A percentile compares a stretch with the other conserved stretches of the same genome.
phyloP scores from a whole-genome alignment of 2,329 filamentous ascomycete genomes.

The Beauveria rudraprayagi region DNA sequence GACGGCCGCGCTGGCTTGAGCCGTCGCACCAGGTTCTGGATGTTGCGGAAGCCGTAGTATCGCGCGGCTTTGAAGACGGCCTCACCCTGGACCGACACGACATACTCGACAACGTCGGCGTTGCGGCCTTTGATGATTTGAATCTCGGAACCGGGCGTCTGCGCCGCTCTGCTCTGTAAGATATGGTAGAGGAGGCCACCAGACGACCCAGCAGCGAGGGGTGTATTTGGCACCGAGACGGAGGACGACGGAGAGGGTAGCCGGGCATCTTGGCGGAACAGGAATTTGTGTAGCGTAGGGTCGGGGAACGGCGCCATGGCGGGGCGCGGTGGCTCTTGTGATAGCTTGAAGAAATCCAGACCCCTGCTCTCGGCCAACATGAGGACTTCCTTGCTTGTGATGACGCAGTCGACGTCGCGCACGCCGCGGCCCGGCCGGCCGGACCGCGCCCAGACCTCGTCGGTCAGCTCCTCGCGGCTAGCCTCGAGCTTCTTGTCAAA shows the following conservation, averaged over 20 bases:
- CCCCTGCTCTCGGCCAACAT: conserved; percentile 77
- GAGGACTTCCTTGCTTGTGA: conserved; percentile 89
- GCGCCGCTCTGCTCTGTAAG: conserved; percentile 63
- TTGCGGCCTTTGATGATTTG: conserved; percentile 72
- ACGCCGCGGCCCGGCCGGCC: conserved; percentile 47
- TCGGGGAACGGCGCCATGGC: conserved; percentile 63
- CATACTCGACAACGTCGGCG: conserved; percentile 82
- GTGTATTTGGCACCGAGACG: conserved; percentile 30
- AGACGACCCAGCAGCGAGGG: conserved; percentile 62
- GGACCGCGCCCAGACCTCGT: conserved; percentile 58
- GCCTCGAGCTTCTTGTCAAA: conserved; percentile 99
- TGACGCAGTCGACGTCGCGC: conserved; percentile 93
- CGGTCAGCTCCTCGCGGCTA: conserved; percentile 84
- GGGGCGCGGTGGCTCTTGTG: conserved; percentile 45
- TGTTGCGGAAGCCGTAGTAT: conserved; percentile 97
- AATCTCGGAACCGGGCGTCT: conserved; percentile 64
- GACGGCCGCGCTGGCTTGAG: conserved; percentile 74
- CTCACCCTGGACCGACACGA: conserved; percentile 50
- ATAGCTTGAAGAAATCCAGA: conserved; percentile 66
- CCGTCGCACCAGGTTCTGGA: conserved; percentile 92
- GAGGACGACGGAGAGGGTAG: background rate
- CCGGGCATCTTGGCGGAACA: conserved; percentile 51
- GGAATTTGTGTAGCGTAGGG: conserved; percentile 57
- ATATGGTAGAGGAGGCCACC: conserved; percentile 86
- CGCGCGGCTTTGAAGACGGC: conserved; percentile 71